Percentiles rank a stretch among this genome's conserved stretches.
phyloP scores from a whole-genome alignment of 257 asterid species.

The Scutellaria baicalensis region DNA sequence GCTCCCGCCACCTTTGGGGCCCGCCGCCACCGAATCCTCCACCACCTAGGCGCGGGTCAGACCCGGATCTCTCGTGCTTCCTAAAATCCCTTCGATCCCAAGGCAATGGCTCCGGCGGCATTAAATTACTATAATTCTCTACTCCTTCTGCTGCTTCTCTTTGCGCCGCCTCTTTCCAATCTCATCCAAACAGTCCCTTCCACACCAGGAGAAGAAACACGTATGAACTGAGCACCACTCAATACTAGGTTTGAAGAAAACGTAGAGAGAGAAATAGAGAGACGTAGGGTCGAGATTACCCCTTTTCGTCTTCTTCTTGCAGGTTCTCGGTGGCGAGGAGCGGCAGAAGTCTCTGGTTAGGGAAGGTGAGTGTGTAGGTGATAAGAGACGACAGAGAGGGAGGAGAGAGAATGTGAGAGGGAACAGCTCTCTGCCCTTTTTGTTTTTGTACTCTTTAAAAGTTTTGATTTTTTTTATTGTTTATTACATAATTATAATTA shows the following conservation, averaged over 20 bases:
- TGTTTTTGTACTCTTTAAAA: background rate
- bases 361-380: background rate
- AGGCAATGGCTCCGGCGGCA: constrained; percentile 86
- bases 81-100: constrained; percentile 96
- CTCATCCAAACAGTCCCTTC: constrained; percentile 34
- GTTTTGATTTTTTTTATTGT: no score
- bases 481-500: no score
- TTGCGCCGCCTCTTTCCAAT: constrained; percentile 20
- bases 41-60: constrained; percentile 32
- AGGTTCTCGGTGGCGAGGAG: background rate
- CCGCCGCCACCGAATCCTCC: constrained; percentile 46
- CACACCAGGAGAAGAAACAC: background rate
- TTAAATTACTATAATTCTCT: constrained; percentile 27
- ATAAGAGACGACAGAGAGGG: constrained; percentile 5
- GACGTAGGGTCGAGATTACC: background rate
- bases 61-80: constrained; percentile 67
- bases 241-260: background rate
- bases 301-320: background rate
- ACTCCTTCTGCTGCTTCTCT: constrained; percentile 10
- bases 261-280: background rate
- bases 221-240: background rate
- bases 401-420: background rate
- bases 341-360: background rate
- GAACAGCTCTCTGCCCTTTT: background rate
- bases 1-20: constrained; percentile 58